Base-by-base conservation (phyloP, 2,329 filamentous ascomycete genomes). In the Penicillium paneum region DNA sequence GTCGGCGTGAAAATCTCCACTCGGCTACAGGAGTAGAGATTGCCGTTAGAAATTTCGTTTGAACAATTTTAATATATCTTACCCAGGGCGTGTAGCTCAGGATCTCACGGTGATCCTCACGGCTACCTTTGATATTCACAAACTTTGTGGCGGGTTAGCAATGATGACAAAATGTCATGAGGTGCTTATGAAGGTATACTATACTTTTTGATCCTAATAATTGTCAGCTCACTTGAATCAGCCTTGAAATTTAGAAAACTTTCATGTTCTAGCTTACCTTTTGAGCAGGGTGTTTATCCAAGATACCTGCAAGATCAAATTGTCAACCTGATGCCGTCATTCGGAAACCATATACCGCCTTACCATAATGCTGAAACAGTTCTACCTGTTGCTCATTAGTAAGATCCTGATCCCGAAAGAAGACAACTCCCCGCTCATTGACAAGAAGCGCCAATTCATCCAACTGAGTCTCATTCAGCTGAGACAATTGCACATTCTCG, bases 401-500 rank as follows among this genome's bases (percentile, higher is more conserved):
- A 21, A 80, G 68, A 61, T 79, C 75, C 56, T 81, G 79, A 49
- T 73, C 69, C 10, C 58, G 48, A 24, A 65, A 79, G 60, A 80
- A 79, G 21, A 79, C 76, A 0, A 79, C 78, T 0, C 78, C 78
- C 1, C 78, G 71, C 57, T 80, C 75, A 12, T 71, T 72, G 3
- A 78, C 75, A 3, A 81, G 67, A 0, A 79, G 65, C 0, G 79
- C 79, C 3, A 82, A 70, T 52, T 82, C 79, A 58, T 82, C 79
- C 3, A 81, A 72, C 26, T 81, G 79, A 11, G 72, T 62, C 3
- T 71, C 67, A 2, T 63, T 74, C 8, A 82, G 65, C 19, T 75
- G 74, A 0, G 76, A 79, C 2, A 81, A 68, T 53, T 82, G 78
- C 3, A 78, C 59, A 43, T 65, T 61, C 50, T 71, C 63, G 56